Base-by-base conservation (phyloP, 768 basidiomycete genomes). In the Cystobasidium onofrii region DNA sequence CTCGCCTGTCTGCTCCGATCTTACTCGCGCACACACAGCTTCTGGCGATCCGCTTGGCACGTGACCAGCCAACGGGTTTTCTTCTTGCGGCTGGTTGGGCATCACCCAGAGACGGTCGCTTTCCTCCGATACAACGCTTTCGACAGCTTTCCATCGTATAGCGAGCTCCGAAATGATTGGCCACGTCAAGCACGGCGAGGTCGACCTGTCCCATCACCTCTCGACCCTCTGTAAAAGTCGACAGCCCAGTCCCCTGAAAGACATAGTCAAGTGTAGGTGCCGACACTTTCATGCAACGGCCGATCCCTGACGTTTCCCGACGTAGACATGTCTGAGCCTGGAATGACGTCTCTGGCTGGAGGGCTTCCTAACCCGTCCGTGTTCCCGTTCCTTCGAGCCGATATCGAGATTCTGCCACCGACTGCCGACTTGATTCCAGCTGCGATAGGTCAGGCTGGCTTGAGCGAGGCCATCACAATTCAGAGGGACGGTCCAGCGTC, bases 151-250 rank as follows among this genome's bases (percentile, higher is more conserved):
- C n/a, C n/a, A n/a, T n/a, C n/a, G n/a, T n/a, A n/a, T n/a, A n/a
- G n/a, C n/a, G n/a, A n/a, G n/a, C 15, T 50, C 20, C 46, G 20
- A 15, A 4, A 50, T 50, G 46, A 3, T 20, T 20, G 20, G 6
- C 29, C 6, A 12, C 33, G 63, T 43, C 63, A 46, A 34, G 31
- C 23, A 39, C 18, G 23, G 33, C 17, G 39, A 64, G 3, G 63
- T 88, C 72, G 88, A 91, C 81, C 82, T 90, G 55, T 87, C 86
- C 25, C 88, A 90, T 78, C 90, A 91, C 79, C 81, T 91, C 33
- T 89, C 87, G n/a, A 78, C 81, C 1, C 43, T 87, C 23, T 80
- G 88, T 1, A 83, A 82, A 69, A 83, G 84, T 33, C 83, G 89
- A 54, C 63, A 77, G 33, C 74, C 81, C 1, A 88, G 86, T 46